Conservation (phyloP, 2,329 filamentous ascomycete genomes). For the Trichophyton schoenleinii region DNA sequence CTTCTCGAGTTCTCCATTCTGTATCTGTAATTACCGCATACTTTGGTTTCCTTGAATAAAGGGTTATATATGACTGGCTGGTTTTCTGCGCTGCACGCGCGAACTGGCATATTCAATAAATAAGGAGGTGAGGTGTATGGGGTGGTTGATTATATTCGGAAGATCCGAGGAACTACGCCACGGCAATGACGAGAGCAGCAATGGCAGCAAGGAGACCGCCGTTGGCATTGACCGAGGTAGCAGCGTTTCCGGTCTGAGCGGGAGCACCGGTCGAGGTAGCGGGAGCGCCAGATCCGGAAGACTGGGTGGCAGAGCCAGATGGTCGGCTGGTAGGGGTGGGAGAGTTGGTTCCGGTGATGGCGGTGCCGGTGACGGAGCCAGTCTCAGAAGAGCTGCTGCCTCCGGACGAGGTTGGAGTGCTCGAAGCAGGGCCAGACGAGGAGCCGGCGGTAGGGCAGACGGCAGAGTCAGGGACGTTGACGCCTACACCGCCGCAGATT, state of each 20-base stretch:
- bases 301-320: background rate
- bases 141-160: background rate
- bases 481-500: slow-evolving; percentile 28
- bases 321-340: slow-evolving; percentile 14
- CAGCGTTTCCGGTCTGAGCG: slow-evolving; percentile 14
- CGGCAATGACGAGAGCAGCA: slow-evolving; percentile 9
- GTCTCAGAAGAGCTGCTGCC: slow-evolving; percentile 10
- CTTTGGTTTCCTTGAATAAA: too few relatives aligned
- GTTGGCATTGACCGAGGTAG: slow-evolving; percentile 14
- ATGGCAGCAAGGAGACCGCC: slow-evolving; percentile 11
- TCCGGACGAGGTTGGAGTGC: slow-evolving; percentile 7
- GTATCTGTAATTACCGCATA: background rate
- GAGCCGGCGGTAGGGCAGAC: slow-evolving; percentile 16
- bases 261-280: background rate
- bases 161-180: slow-evolving; percentile 2
- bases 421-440: slow-evolving; percentile 6
- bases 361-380: slow-evolving; percentile 4
- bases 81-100: background rate
- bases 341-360: slow-evolving; percentile 17
- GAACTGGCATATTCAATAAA: background rate
- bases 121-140: background rate
- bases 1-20: background rate
- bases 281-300: background rate
- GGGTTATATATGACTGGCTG: background rate
- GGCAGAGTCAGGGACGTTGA: slow-evolving; percentile 24